Evolutionary conservation across 1,284 basidiomycete genomes (phyloP), one percentile per base, ranked within the genome.

Genomic region (Vanrija sp.): DNA sequence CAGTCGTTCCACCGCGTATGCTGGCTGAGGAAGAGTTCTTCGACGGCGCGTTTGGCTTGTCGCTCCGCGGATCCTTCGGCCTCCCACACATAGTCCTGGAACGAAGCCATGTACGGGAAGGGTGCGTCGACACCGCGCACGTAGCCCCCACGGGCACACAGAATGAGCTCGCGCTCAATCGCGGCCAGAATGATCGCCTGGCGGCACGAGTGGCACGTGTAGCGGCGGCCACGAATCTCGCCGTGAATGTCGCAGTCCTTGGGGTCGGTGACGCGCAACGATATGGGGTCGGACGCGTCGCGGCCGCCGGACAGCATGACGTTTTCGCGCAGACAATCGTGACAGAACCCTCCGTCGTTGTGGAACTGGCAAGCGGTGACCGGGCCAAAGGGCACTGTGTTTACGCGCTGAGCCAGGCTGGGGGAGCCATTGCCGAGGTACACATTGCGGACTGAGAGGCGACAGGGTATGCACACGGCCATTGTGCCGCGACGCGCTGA

Each of bases 1-100:
- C 65, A 42, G 40, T 67, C 62, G n/a, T 21, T 29, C 59, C 59
- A 68, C 9, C 59, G 53, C 3, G 64, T 66, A 40, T 71, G 63
- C n/a, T 56, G 49, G 9, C 38, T 18, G 19, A 69, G 47, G 57
- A 63, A 71, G 49, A 57, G 39, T 38, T 63, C 60, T 23, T 71
- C 67, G 10, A 69, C 49, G 2, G 63, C 62, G 1, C 45, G 38
- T 10, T 42, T 18, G 3, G 62, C 65, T 43, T 50, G 46, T 10
- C 16, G 14, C 7, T 40, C 29, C 4, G 57, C 61, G 9, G 52
- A 57, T 2, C 58, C 55, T 0, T 25, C 12, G 9, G 56, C 57
- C 15, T 38, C 45, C 28, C 46, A 21, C 26, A 62, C 49, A 43
- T 66, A 64, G 12, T 64, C 55, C 6, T 39, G 14, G 16, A 15